These are phyloP conservation scores for Aspergillus indologenus DNA, from an alignment of 495 filamentous ascomycete species.

Conservation along the genomic window DNA sequence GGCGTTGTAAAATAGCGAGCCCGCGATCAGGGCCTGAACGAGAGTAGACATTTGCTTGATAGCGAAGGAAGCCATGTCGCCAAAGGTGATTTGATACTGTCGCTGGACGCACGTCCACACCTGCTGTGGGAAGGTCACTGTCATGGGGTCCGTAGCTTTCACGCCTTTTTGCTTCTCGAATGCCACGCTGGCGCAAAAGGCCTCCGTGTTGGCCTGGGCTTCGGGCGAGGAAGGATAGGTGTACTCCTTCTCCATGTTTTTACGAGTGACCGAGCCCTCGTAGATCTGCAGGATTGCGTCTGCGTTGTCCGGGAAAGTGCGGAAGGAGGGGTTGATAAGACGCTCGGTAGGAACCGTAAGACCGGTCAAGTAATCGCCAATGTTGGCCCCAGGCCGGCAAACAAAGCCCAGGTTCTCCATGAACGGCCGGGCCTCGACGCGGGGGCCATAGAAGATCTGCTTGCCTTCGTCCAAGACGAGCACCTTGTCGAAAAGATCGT, in stretches of 20 bases:
- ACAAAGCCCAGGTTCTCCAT: conserved; percentile 66
- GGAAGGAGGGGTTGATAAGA: no score
- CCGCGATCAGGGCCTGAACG: neutral
- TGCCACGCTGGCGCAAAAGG: no score
- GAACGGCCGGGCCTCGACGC: conserved; percentile 59
- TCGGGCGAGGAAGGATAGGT: no score
- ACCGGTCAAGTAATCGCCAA: conserved; percentile 63
- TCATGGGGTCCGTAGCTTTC: no score
- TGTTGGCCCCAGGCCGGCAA: conserved; percentile 64
- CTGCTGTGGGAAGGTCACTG: no score
- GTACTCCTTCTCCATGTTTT: no score
- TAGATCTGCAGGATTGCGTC: no score
- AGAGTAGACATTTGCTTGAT: neutral
- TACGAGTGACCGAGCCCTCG: no score
- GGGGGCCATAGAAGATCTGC: conserved; percentile 60
- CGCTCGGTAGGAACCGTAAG: conserved; percentile 64
- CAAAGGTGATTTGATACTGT: neutral
- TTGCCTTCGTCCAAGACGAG: conserved; percentile 61
- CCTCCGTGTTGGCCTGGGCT: no score
- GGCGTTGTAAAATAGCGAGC: neutral
- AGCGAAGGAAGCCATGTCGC: neutral
- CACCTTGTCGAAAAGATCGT: conserved; percentile 63
- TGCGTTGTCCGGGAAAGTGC: no score
- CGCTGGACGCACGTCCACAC: neutral
- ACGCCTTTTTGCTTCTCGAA: no score